Percentiles rank a stretch among this genome's conserved stretches.
phyloP scores from a whole-genome alignment of 176 grass and related monocot genomes.

The Carex cristatella region DNA sequence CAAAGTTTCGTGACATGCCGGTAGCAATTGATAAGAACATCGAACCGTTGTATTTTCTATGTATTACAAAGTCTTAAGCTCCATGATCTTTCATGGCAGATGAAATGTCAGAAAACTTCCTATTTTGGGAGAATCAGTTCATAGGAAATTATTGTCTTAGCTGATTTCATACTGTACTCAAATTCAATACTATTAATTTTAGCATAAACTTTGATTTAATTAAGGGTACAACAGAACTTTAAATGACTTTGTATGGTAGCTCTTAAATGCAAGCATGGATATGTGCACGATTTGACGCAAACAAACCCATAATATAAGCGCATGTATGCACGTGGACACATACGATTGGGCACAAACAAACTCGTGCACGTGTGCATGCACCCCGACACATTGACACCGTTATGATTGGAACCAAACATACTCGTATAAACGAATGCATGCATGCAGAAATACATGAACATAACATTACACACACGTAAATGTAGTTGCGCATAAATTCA shows the following conservation, averaged over 20 bases:
- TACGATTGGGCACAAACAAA: background rate
- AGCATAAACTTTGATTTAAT: background rate
- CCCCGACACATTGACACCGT: too few relatives aligned
- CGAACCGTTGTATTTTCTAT: background rate
- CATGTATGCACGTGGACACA: background rate
- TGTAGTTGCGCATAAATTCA: background rate
- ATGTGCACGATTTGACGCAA: background rate
- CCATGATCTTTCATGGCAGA: background rate
- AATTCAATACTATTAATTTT: background rate
- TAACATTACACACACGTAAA: background rate
- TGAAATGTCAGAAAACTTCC: background rate
- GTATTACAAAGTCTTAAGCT: background rate
- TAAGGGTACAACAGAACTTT: background rate
- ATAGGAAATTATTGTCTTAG: background rate
- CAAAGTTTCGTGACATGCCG: background rate
- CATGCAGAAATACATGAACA: background rate
- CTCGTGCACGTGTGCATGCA: background rate
- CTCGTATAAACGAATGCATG: background rate
- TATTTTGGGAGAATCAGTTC: background rate
- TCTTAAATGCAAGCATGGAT: background rate
- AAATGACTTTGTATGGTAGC: background rate
- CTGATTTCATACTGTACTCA: background rate
- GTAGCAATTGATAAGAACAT: background rate
- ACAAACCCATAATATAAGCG: background rate
- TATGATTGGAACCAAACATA: background rate